These are phyloP conservation scores for Leucocoprinus sp. DNA, from an alignment of 768 basidiomycete genomes.

Conservation along the genomic window DNA sequence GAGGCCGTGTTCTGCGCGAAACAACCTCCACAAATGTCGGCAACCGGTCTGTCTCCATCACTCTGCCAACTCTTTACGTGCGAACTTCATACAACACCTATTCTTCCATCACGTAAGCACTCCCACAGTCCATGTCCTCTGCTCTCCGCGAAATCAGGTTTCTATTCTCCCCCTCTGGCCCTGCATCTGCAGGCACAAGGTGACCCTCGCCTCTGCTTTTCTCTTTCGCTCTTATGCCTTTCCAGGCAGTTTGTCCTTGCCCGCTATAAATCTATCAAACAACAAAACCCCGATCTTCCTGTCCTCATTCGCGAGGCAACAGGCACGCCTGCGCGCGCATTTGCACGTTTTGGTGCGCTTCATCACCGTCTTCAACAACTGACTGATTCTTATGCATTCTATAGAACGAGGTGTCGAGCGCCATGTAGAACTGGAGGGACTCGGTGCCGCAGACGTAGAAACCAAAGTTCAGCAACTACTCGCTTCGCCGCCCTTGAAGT, in stretches of 20 bases:
- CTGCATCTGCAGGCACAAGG: constrained; percentile 77
- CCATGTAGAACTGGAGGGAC: constrained; percentile 72
- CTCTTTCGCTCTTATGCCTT: constrained; percentile 10
- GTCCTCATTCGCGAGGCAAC: constrained; percentile 73
- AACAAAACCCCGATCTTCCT: constrained; percentile 81
- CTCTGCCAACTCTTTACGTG: constrained; percentile 67
- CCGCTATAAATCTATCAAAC: constrained; percentile 68
- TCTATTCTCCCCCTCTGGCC: constrained; percentile 68
- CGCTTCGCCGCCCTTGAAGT: constrained; percentile 2
- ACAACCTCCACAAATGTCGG: constrained; percentile 91
- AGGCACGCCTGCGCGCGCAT: constrained; percentile 73
- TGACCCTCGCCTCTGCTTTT: too few relatives aligned
- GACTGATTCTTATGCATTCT: constrained; percentile 9
- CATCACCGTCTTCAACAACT: constrained; percentile 4
- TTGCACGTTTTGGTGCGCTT: constrained; percentile 77
- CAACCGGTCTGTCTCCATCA: constrained; percentile 66
- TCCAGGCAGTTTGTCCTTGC: constrained; percentile 71
- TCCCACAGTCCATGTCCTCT: constrained; percentile 62
- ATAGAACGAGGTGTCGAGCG: constrained; percentile 78
- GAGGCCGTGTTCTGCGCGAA: constrained; percentile 82
- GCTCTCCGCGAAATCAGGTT: constrained; percentile 75
- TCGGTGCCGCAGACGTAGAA: constrained; percentile 65
- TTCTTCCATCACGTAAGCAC: not conserved
- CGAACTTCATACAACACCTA: too few relatives aligned
- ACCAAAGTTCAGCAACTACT: constrained; percentile 61